Conservation (phyloP, 78 protist species). For the Dictyostelium capitatum region DNA sequence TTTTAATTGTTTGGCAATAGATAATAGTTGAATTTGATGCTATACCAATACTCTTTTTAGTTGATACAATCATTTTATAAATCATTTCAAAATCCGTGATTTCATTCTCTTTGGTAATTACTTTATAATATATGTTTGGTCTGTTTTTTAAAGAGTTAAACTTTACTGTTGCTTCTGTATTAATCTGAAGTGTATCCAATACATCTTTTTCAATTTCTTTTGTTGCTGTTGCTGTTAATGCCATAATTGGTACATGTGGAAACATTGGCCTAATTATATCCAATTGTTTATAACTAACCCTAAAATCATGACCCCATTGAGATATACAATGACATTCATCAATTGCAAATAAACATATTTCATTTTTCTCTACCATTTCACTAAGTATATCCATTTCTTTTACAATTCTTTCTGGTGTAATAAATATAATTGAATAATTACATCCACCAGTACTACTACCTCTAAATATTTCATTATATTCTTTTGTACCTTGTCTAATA, state of each 20-base stretch:
- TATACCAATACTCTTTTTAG: background rate
- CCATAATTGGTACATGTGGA: conserved; percentile 77
- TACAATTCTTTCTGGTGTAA: conserved; percentile 87
- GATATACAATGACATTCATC: conserved; percentile 95
- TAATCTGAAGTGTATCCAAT: background rate
- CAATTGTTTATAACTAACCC: conserved; percentile 51
- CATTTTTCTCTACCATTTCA: background rate
- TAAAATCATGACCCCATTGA: conserved; percentile 95
- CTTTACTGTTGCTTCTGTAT: background rate
- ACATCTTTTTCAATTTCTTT: conserved; percentile 36
- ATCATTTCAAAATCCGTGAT: background rate
- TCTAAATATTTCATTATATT: conserved; percentile 14
- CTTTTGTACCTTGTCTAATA: background rate
- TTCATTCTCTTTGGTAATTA: background rate
- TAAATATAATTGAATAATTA: conserved; percentile 49
- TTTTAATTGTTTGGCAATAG: conserved; percentile 45
- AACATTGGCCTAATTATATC: background rate
- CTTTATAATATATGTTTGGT: conserved; percentile 53
- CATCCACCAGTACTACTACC: background rate
- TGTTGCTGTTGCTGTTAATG: conserved; percentile 89
- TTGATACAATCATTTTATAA: background rate
- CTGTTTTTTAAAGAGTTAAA: conserved; percentile 21
- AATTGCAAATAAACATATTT: conserved; percentile 71
- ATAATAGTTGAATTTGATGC: conserved; percentile 33
- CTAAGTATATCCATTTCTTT: background rate